Evolutionary conservation across 1,284 basidiomycete species (phyloP).

Genomic region (Rhodotorula sp.): DNA sequence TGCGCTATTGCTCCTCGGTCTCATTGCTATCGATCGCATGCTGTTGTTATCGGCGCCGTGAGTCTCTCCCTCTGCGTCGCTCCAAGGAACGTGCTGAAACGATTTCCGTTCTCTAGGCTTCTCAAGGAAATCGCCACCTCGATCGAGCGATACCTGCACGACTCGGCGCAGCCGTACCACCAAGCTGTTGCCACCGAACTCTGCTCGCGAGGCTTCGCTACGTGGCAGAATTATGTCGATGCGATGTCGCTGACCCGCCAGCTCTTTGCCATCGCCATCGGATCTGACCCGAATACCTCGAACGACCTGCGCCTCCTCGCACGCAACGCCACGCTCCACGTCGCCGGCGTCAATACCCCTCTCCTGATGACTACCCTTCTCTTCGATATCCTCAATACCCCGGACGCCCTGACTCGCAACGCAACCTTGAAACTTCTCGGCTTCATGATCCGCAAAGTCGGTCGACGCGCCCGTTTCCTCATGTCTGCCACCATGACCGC

Average conservation of each 20-base stretch:
- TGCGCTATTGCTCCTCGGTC: conserved; percentile 76
- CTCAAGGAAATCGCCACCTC: conserved; percentile 82
- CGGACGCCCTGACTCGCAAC: conserved; percentile 72
- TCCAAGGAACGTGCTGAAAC: neutral
- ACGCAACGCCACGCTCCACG: conserved; percentile 70
- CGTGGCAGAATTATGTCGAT: conserved; percentile 93
- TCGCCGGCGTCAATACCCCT: conserved; percentile 78
- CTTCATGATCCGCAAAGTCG: conserved; percentile 84
- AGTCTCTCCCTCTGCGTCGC: neutral
- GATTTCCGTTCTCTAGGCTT: conserved; percentile 57
- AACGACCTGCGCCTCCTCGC: conserved; percentile 48
- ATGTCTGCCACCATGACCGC: neutral
- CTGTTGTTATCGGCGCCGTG: conserved; percentile 60
- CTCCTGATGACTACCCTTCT: conserved; percentile 94
- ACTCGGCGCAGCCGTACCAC: conserved; percentile 62
- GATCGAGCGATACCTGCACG: conserved; percentile 70
- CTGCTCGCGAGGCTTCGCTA: conserved; percentile 81
- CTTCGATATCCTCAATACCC: conserved; percentile 78
- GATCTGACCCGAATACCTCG: conserved; percentile 67
- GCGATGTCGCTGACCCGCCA: conserved; percentile 83
- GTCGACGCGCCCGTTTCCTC: neutral
- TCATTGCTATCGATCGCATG: conserved; percentile 78
- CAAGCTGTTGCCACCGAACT: conserved; percentile 81
- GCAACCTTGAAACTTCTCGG: conserved; percentile 91
- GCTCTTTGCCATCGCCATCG: conserved; percentile 78